These are phyloP conservation scores for Neocallimastix lanati DNA, from an alignment of 192 early-diverging fungal genomes.

Conservation along the genomic window DNA sequence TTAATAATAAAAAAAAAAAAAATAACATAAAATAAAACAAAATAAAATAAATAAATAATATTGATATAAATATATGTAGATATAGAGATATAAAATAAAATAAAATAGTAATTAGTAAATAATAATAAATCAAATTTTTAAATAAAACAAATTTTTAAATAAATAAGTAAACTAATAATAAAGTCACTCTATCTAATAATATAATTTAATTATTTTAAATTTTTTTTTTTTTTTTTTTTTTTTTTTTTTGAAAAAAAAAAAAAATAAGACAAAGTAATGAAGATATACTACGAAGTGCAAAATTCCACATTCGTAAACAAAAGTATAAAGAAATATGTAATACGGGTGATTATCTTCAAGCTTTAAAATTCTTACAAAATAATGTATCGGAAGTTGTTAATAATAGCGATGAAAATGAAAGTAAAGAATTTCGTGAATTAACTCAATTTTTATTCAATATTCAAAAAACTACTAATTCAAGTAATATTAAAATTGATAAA, in stretches of 20 bases:
- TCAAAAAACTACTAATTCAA: not conserved
- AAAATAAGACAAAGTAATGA: slow-evolving; percentile 38
- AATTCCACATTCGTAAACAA: slow-evolving; percentile 62
- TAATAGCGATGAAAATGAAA: slow-evolving; percentile 19
- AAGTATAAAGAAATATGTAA: slow-evolving; percentile 64
- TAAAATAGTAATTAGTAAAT: too few relatives aligned
- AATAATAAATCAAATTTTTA: too few relatives aligned
- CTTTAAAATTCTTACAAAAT: slow-evolving; percentile 62
- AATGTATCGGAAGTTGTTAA: slow-evolving; percentile 55
- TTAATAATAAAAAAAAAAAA: too few relatives aligned
- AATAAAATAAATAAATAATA: too few relatives aligned
- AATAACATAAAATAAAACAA: too few relatives aligned
- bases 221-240: too few relatives aligned
- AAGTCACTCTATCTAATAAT: too few relatives aligned
- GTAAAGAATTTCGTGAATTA: slow-evolving; percentile 22
- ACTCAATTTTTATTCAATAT: slow-evolving; percentile 16
- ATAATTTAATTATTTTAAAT: too few relatives aligned
- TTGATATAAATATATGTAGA: too few relatives aligned
- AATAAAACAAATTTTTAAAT: too few relatives aligned
- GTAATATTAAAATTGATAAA: not conserved
- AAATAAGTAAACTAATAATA: not conserved
- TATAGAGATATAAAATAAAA: too few relatives aligned
- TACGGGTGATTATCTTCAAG: slow-evolving; percentile 13
- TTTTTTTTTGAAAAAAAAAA: too few relatives aligned
- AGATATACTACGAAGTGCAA: slow-evolving; percentile 50